Base-by-base conservation (phyloP, 1,284 basidiomycete species). In the Fistulina hepatica region DNA sequence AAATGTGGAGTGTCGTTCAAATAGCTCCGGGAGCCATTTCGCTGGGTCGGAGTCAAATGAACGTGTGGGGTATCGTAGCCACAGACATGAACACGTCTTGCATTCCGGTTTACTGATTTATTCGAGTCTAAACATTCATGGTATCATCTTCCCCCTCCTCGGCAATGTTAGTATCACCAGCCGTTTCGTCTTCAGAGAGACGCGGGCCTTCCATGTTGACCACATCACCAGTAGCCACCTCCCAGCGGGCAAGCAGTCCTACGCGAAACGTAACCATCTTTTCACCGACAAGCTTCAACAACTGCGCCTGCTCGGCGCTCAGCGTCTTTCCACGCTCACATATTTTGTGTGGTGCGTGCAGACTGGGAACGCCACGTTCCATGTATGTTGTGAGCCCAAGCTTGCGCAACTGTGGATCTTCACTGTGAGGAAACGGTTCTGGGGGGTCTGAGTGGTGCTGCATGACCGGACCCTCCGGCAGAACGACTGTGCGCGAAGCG, bases 391-490 rank as follows among this genome's bases (percentile, higher is more conserved):
- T 72, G 37, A 99, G 66, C 9, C 95, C 95, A 21, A 97, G 73
- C 56, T 85, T 83, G 40, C 94, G 78, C 38, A 99, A 69, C 55
- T 97, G 93, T 15, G 94, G 91, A 52, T 99, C 94, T 63, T 97
- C 88, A 49, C 89, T 91, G 60, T 97, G 92, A 20, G 94, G 90
- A 57, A 97, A 92, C 1, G 91, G 82, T 50, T 86, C 79, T 21
- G 81, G 75, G 2, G 80, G 79, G 48, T 80, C 75, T 10, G 81
- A 78, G 55, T 82, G 68, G 39, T 71, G 68, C 53, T 77, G 73
- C 71, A 83, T 70, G 37, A 85, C 70, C 32, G 81, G 76, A 21
- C 81, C 80, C 20, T 65, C 76, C 24, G 90, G 85, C 15, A 99
- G 66, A 17, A 71, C 65, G 39, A 97, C 73, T 1, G 81, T 82